Evolutionary conservation across 345 rosid genomes (phyloP).

Genomic region (Syzygium grande): DNA sequence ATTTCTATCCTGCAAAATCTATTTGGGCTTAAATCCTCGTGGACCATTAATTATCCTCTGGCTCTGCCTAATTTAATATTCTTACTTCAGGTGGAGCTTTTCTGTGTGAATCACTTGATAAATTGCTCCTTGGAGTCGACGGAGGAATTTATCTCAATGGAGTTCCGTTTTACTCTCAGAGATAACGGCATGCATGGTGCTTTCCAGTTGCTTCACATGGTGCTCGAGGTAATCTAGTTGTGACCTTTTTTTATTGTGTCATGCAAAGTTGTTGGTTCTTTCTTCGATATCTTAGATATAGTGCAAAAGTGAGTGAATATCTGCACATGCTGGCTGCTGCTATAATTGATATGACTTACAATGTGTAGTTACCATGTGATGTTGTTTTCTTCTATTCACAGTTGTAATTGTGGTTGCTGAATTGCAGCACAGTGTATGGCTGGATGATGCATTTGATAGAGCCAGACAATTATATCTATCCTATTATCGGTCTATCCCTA

Average conservation of each 20-base stretch:
- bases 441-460: slow-evolving; percentile 99
- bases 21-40: not conserved
- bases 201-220: slow-evolving; percentile 99
- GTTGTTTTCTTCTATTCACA: not conserved
- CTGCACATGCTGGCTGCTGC: not conserved
- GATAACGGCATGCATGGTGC: slow-evolving; percentile 99
- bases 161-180: slow-evolving; percentile 91
- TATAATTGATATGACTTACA: not conserved
- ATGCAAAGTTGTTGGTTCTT: not conserved
- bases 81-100: slow-evolving; percentile 78
- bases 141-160: slow-evolving; percentile 98
- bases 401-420: slow-evolving; percentile 15
- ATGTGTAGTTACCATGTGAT: not conserved
- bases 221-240: slow-evolving; percentile 67
- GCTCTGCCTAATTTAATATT: not conserved
- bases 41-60: not conserved
- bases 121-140: slow-evolving; percentile 99
- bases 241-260: not conserved
- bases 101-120: slow-evolving; percentile 95
- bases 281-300: not conserved
- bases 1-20: not conserved
- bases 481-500: slow-evolving; percentile 93
- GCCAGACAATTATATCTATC: slow-evolving; percentile 92
- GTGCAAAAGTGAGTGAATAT: not conserved
- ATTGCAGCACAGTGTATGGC: slow-evolving; percentile 96